phyloP scores from a whole-genome alignment of 2,329 filamentous ascomycete species.

The Apiospora aurea region DNA sequence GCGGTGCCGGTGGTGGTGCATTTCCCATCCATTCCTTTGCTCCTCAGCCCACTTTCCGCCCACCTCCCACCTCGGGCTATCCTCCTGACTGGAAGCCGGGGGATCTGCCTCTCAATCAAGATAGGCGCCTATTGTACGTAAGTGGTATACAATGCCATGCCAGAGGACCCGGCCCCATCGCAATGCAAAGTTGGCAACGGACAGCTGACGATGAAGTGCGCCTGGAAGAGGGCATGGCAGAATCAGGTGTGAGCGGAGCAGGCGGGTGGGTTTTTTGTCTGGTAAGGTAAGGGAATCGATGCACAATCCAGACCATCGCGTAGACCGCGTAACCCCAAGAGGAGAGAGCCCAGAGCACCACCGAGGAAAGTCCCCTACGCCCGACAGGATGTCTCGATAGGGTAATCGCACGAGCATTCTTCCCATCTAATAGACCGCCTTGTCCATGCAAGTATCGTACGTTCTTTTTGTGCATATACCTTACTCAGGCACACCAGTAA shows the following conservation, averaged over 20 bases:
- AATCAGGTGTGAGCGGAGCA: slow-evolving; percentile 17
- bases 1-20: not conserved
- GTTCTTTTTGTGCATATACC: not conserved
- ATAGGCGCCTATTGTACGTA: slow-evolving; percentile 19
- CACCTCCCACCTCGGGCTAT: slow-evolving; percentile 21
- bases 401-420: not conserved
- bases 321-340: slow-evolving; percentile 11
- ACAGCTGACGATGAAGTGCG: not conserved
- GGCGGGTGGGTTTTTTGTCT: not conserved
- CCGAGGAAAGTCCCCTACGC: not conserved
- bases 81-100: slow-evolving; percentile 19
- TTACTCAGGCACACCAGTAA: not conserved
- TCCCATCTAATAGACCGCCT: slow-evolving; percentile 5
- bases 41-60: slow-evolving; percentile 10
- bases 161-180: not conserved
- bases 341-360: not conserved
- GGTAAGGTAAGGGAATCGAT: not conserved
- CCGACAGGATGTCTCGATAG: not conserved
- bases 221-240: not conserved
- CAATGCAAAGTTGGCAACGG: not conserved
- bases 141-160: slow-evolving; percentile 2
- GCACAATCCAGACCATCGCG: slow-evolving; percentile 7
- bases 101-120: slow-evolving; percentile 17
- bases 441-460: slow-evolving; percentile 6
- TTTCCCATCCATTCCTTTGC: not conserved